Conservation (phyloP, 1,284 basidiomycete genomes). For the Cutaneotrichosporon mucoides region DNA sequence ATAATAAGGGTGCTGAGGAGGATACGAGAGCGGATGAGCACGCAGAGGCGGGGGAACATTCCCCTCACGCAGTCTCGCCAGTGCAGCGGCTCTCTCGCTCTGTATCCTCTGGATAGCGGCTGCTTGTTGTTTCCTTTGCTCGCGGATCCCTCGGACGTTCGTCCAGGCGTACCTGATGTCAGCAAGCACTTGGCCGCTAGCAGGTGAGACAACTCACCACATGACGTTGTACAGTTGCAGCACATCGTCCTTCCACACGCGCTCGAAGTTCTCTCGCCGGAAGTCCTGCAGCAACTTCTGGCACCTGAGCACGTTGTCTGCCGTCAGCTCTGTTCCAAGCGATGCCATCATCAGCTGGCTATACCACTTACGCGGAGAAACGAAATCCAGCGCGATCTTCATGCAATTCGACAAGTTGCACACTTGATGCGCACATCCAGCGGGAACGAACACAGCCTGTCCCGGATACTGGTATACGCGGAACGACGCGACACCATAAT, state of each 20-base stretch:
- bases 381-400: constrained; percentile 95
- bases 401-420: constrained; percentile 75
- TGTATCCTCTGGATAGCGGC: constrained; percentile 11
- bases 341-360: background rate
- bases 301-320: constrained; percentile 79
- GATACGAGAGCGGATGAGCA: no score
- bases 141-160: constrained; percentile 33
- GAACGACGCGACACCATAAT: constrained; percentile 69
- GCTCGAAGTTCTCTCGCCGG: constrained; percentile 75
- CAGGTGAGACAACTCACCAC: constrained; percentile 61
- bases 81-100: constrained; percentile 17
- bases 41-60: no score
- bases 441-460: constrained; percentile 93
- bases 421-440: constrained; percentile 91
- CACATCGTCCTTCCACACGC: constrained; percentile 91
- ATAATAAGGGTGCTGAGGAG: background rate
- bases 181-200: background rate
- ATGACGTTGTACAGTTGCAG: constrained; percentile 85
- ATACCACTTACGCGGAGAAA: constrained; percentile 60
- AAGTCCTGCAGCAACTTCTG: constrained; percentile 82
- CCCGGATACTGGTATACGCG: constrained; percentile 83
- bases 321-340: background rate
- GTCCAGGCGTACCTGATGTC: constrained; percentile 42
- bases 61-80: no score
- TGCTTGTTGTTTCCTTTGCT: constrained; percentile 21